Conservation (phyloP, 305 asterid species). For the Rubia tinctorum region DNA sequence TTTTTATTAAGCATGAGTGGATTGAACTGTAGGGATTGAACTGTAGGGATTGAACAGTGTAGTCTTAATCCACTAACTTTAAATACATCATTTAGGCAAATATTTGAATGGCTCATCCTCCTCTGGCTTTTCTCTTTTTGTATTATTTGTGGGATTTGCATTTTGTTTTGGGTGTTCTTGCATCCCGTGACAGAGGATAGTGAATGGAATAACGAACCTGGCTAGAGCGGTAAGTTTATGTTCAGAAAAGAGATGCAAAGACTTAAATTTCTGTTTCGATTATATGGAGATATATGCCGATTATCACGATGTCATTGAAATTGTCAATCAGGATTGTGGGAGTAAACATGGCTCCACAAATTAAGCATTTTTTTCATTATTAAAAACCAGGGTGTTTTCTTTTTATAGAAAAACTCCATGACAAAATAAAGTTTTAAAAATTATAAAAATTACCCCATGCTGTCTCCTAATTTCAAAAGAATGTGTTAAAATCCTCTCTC, state of each 20-base stretch:
- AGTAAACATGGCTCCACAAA: neutral
- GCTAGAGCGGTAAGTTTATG: neutral
- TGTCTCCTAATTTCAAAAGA: no score
- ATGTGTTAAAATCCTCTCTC: no score
- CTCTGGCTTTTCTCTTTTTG: neutral
- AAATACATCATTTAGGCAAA: neutral
- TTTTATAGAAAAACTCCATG: no score
- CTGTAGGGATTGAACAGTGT: neutral
- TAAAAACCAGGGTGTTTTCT: no score
- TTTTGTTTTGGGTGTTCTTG: neutral
- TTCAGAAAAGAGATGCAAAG: neutral
- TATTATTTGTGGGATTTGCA: neutral
- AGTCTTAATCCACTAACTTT: neutral
- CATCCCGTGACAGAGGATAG: neutral
- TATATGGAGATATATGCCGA: neutral
- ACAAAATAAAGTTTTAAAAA: no score
- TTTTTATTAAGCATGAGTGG: neutral
- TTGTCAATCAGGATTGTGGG: neutral
- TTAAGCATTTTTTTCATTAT: neutral
- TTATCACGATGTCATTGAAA: neutral
- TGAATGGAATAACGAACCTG: neutral
- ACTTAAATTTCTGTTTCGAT: neutral
- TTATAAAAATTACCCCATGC: no score
- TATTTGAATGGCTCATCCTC: neutral
- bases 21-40: neutral